Conservation (phyloP, 2,329 filamentous ascomycete genomes). For the Fusarium secorum region DNA sequence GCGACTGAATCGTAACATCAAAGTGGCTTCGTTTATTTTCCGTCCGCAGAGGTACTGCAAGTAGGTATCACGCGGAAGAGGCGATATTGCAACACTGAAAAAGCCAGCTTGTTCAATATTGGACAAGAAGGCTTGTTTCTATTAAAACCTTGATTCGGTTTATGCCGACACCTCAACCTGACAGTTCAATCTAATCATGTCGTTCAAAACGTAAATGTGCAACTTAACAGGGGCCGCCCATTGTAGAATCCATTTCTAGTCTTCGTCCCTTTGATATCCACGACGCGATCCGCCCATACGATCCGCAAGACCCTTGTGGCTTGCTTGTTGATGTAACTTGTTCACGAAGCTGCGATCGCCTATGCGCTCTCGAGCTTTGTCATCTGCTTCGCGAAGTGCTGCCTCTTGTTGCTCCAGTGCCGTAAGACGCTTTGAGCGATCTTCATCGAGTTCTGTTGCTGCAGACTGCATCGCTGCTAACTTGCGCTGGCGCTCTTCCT, state of each 20-base stretch:
- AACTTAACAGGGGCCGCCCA: neutral
- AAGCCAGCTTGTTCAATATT: neutral
- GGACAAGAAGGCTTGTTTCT: neutral
- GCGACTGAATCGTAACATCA: neutral
- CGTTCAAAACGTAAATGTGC: neutral
- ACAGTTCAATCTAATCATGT: neutral
- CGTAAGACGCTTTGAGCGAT: conserved; percentile 72
- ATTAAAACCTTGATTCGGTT: neutral
- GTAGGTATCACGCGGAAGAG: neutral
- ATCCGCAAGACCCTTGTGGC: conserved; percentile 60
- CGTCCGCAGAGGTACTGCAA: neutral
- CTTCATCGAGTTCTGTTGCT: conserved; percentile 73
- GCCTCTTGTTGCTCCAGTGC: conserved; percentile 72
- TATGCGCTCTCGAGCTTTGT: conserved; percentile 67
- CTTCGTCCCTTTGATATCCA: conserved; percentile 56
- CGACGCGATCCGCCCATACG: conserved; percentile 59
- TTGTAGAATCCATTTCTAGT: conserved; percentile 39
- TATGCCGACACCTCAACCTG: neutral
- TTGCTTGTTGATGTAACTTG: conserved; percentile 66
- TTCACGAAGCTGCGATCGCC: conserved; percentile 72
- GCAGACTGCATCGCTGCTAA: conserved; percentile 78
- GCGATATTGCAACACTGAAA: neutral
- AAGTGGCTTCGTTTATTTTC: neutral
- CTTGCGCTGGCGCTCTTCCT: conserved; percentile 70
- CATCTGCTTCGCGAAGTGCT: conserved; percentile 70